phyloP scores from a whole-genome alignment of 192 early-diverging fungal genomes.

The Diversispora eburnea region DNA sequence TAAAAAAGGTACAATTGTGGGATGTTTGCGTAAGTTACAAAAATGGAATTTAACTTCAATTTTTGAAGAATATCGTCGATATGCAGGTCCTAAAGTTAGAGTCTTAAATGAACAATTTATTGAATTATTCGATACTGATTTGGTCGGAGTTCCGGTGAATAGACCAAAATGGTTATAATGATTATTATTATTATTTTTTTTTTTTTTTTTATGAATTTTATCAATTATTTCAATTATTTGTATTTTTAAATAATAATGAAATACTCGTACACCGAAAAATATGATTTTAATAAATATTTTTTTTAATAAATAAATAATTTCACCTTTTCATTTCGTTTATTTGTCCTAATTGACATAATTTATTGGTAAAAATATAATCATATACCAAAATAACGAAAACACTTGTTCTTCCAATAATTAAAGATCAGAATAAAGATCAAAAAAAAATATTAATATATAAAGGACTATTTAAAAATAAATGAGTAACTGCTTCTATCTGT shows the following conservation, averaged over 20 bases:
- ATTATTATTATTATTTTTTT: background rate
- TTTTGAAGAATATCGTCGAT: constrained; percentile 96
- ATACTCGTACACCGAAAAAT: too few relatives aligned
- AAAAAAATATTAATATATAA: constrained; percentile 15
- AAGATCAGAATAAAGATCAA: background rate
- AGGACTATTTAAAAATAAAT: constrained; percentile 12
- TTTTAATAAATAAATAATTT: background rate
- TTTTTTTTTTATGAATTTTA: too few relatives aligned
- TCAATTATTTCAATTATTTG: too few relatives aligned
- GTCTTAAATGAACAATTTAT: constrained; percentile 96
- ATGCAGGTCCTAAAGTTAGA: constrained; percentile 94
- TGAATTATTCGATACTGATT: constrained; percentile 94
- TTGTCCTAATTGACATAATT: constrained; percentile 4
- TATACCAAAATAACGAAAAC: background rate
- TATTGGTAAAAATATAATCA: background rate
- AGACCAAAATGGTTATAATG: constrained; percentile 70
- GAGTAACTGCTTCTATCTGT: background rate
- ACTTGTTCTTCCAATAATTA: constrained; percentile 10
- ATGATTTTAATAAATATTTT: too few relatives aligned
- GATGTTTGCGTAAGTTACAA: constrained; percentile 96
- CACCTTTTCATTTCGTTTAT: constrained; percentile 5
- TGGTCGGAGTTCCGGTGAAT: constrained; percentile 76
- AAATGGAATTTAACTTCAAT: constrained; percentile 98
- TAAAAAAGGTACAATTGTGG: constrained; percentile 84
- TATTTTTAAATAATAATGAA: too few relatives aligned